These are phyloP conservation scores for Suhomyces bolitotheri DNA, from an alignment of 1,139 yeast genomes.

Conservation along the genomic window DNA sequence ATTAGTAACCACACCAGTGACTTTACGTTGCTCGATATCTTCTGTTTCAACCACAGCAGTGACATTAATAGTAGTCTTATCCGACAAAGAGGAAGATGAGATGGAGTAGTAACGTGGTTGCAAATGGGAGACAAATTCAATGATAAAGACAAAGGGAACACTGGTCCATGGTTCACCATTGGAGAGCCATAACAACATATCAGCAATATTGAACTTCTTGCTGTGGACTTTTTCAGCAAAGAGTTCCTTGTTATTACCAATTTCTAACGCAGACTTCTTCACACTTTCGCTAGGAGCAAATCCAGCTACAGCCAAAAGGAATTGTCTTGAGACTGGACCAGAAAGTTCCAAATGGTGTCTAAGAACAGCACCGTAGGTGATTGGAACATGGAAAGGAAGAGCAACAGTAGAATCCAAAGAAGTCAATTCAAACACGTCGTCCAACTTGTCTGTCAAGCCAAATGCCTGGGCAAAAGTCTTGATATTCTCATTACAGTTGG, in stretches of 20 bases:
- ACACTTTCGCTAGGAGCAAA: conserved; percentile 75
- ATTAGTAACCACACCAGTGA: conserved; percentile 91
- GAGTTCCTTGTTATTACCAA: conserved; percentile 67
- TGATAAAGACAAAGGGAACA: conserved; percentile 81
- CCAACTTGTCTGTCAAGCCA: conserved; percentile 54
- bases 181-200: conserved; percentile 65
- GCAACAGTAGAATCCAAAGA: conserved; percentile 72
- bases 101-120: conserved; percentile 97
- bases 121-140: conserved; percentile 78
- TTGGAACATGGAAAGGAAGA: conserved; percentile 85
- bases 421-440: conserved; percentile 62
- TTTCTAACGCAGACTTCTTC: conserved; percentile 50
- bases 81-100: conserved; percentile 82
- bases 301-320: conserved; percentile 70
- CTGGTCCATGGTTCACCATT: conserved; percentile 63
- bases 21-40: conserved; percentile 40
- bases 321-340: conserved; percentile 92
- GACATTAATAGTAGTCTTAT: conserved; percentile 71
- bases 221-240: conserved; percentile 67
- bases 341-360: conserved; percentile 89
- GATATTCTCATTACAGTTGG: conserved; percentile 78
- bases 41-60: conserved; percentile 93
- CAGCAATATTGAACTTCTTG: conserved; percentile 71
- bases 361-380: conserved; percentile 82
- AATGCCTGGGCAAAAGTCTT: conserved; percentile 63